Evolutionary conservation across 192 early-diverging fungal species (phyloP).

Genomic region (Chytriomyces sp.): DNA sequence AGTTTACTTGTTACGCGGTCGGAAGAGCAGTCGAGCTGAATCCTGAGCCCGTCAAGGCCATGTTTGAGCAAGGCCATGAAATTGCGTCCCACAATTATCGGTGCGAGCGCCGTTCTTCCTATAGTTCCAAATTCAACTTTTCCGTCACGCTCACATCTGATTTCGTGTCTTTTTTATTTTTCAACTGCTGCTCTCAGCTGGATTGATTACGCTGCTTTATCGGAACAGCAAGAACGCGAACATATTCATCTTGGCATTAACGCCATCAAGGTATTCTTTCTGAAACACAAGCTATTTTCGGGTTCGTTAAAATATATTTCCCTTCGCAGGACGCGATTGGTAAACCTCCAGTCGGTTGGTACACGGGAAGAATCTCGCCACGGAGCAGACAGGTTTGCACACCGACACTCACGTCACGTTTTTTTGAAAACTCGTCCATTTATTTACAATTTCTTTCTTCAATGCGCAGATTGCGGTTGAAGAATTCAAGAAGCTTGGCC

Average conservation of each 20-base stretch:
- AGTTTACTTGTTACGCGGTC: slow-evolving; percentile 61
- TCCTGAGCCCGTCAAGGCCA: slow-evolving; percentile 45
- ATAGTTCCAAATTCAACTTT: no score
- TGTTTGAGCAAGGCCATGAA: slow-evolving; percentile 53
- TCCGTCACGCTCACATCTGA: no score
- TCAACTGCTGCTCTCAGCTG: no score
- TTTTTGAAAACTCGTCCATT: no score
- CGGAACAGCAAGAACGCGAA: slow-evolving; percentile 37
- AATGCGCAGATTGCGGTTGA: slow-evolving; percentile 37
- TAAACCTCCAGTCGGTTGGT: slow-evolving; percentile 55
- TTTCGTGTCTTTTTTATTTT: no score
- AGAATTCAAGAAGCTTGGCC: slow-evolving; percentile 47
- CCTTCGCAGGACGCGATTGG: slow-evolving; percentile 36
- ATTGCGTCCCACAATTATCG: slow-evolving; percentile 57
- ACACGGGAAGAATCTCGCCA: slow-evolving; percentile 56
- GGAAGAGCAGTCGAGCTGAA: slow-evolving; percentile 55
- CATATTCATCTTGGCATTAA: slow-evolving; percentile 43
- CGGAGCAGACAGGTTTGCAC: slow-evolving; percentile 17
- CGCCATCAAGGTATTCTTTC: slow-evolving; percentile 36
- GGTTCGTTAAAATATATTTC: neutral
- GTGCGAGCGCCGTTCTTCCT: no score
- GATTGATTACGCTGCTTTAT: slow-evolving; percentile 40
- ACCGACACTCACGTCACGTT: neutral
- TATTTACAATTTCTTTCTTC: neutral
- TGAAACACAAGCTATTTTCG: neutral